Evolutionary conservation across 106 monocot genomes (phyloP), one percentile per base, ranked within the genome.

Genomic region (Platanthera guangdongensis): DNA sequence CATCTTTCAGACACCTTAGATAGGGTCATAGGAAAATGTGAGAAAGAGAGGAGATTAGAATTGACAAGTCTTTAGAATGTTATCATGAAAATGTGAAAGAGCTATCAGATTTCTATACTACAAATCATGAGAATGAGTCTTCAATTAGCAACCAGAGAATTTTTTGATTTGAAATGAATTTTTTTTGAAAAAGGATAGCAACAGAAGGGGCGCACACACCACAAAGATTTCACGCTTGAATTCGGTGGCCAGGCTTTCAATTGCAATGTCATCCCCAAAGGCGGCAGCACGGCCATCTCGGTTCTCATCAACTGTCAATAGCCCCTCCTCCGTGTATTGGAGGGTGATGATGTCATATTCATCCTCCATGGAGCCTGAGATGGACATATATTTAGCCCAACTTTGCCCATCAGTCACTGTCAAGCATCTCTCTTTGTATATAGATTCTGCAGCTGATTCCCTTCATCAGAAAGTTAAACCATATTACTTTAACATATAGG

Each of bases 211-310:
- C 39, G 47, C 49, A 82, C 88, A 71, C 81, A 94, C 97, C 93
- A 94, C 93, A 83, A 83, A 97, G 5, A 97, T 85, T 80, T 94
- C 89, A 9, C 94, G 76, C 80, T 85, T 83, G 75, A 94, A 94
- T 57, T 94, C 97, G 0, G 97, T 94, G 28, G 97, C 91, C 28
- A 97, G 82, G 80, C 89, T 83, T 70, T 88, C 94, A 60, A 97
- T 89, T 4, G 97, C 97, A 65, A 94, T 91, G 50, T 97, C 97
- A 84, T 97, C 97, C 3, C 97, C 97, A 75, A 97, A 97, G 1
- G 97, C 94, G 0, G 91, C 94, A 3, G 94, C 97, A 81, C 79
- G 85, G 15, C 97, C 97, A 52, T 63, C 81, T 25, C 83, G 73
- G 71, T 97, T 97, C 78, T 97, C 97, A 74, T 97, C 97, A 8